Evolutionary conservation across 148 eudicot species (phyloP).

Genomic region (Polygonum aviculare): DNA sequence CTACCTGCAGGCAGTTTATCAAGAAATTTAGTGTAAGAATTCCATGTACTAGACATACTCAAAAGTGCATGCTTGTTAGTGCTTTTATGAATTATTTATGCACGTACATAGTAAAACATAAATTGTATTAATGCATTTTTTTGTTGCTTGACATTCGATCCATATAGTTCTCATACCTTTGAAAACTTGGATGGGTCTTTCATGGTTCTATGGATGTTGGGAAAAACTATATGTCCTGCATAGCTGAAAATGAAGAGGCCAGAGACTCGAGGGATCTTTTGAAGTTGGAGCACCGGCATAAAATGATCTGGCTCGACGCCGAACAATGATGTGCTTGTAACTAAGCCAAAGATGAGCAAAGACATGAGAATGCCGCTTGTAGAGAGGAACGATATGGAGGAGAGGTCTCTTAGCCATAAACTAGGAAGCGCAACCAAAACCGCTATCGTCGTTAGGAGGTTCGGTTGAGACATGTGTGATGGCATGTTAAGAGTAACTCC

Average conservation of each 20-base stretch:
- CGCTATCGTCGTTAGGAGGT: slow-evolving; percentile 53
- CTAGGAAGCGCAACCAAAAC: slow-evolving; percentile 61
- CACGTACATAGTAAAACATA: not conserved
- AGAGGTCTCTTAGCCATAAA: slow-evolving; percentile 64
- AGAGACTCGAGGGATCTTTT: slow-evolving; percentile 56
- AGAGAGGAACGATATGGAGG: slow-evolving; percentile 62
- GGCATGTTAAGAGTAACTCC: slow-evolving; percentile 23
- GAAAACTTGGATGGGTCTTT: slow-evolving; percentile 58
- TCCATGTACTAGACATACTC: no score
- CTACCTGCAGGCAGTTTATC: slow-evolving; percentile 31
- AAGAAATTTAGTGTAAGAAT: not conserved
- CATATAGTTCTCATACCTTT: slow-evolving; percentile 29
- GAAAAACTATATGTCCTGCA: slow-evolving; percentile 81
- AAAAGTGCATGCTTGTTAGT: no score
- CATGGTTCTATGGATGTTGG: slow-evolving; percentile 57
- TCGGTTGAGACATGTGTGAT: slow-evolving; percentile 31
- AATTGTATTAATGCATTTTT: not conserved
- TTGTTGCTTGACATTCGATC: not conserved
- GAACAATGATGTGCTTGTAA: slow-evolving; percentile 42
- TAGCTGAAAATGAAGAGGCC: slow-evolving; percentile 58
- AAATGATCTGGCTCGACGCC: slow-evolving; percentile 30
- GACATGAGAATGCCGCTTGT: slow-evolving; percentile 61
- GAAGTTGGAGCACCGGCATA: slow-evolving; percentile 42
- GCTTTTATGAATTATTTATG: not conserved
- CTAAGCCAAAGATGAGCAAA: slow-evolving; percentile 35